These are phyloP conservation scores for Phytophthora constricta DNA, from an alignment of 352 stramenopile species.

Conservation along the genomic window DNA sequence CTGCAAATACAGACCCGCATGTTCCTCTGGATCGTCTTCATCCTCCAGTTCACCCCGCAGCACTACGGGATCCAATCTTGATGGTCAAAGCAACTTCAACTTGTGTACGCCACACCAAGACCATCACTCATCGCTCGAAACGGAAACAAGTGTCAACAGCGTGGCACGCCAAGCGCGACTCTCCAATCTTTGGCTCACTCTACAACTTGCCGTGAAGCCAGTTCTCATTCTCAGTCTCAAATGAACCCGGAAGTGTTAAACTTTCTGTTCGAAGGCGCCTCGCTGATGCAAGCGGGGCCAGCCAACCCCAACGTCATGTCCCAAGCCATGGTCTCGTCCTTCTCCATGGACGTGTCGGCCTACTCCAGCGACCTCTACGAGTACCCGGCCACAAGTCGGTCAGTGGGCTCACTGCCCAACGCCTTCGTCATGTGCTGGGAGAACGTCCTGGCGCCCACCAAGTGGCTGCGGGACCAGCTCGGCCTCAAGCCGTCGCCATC, in stretches of 20 bases:
- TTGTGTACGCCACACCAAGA: too few species aligned
- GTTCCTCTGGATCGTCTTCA: slow-evolving; percentile 9
- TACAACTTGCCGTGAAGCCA: not conserved
- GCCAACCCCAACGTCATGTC: slow-evolving; percentile 42
- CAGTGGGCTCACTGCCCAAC: slow-evolving; percentile 42
- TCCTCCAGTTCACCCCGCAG: slow-evolving; percentile 7
- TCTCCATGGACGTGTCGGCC: slow-evolving; percentile 64
- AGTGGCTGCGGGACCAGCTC: slow-evolving; percentile 68
- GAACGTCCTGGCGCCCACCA: slow-evolving; percentile 64
- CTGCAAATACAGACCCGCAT: not conserved
- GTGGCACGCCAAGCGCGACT: too few species aligned
- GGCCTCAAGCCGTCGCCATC: slow-evolving; percentile 47
- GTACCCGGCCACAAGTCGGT: slow-evolving; percentile 44
- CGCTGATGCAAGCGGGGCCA: not conserved
- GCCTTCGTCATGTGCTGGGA: slow-evolving; percentile 75
- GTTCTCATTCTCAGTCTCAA: not conserved
- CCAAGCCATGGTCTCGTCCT: slow-evolving; percentile 61
- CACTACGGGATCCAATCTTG: slow-evolving; percentile 12
- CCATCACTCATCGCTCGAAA: too few species aligned
- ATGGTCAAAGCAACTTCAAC: too few species aligned
- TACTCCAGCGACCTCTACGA: slow-evolving; percentile 68
- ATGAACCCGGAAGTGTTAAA: slow-evolving; percentile 45
- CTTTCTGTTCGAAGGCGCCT: slow-evolving; percentile 35
- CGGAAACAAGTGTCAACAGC: too few species aligned
- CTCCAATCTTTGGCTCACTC: too few species aligned